Conservation (phyloP, 2,329 filamentous ascomycete species). For the Botrytis byssoidea region DNA sequence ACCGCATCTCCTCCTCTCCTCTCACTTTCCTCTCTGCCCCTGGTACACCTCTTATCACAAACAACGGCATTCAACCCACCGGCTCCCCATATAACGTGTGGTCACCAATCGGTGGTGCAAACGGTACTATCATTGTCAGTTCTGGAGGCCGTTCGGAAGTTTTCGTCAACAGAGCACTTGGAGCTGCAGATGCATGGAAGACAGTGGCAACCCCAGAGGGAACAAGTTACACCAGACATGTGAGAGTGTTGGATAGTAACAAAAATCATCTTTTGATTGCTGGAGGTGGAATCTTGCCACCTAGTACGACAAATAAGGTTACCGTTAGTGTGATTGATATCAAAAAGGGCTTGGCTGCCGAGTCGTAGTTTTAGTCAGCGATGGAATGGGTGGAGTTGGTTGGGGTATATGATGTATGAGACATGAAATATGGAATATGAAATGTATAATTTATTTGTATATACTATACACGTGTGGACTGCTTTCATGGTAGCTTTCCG, state of each 20-base stretch:
- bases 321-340: slow-evolving; percentile 38
- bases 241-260: slow-evolving; percentile 35
- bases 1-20: slow-evolving; percentile 37
- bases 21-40: slow-evolving; percentile 33
- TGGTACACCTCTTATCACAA: slow-evolving; percentile 31
- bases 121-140: slow-evolving; percentile 38
- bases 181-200: slow-evolving; percentile 35
- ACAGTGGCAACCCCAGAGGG: slow-evolving; percentile 33
- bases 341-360: slow-evolving; percentile 24
- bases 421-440: background rate
- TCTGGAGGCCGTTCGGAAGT: slow-evolving; percentile 30
- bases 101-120: slow-evolving; percentile 34
- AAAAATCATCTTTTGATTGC: slow-evolving; percentile 36
- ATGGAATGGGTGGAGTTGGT: background rate
- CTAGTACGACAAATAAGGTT: slow-evolving; percentile 35
- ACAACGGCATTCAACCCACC: slow-evolving; percentile 32
- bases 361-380: background rate
- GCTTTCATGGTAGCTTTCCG: background rate
- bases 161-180: slow-evolving; percentile 36
- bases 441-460: background rate
- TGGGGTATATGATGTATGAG: background rate
- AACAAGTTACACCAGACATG: slow-evolving; percentile 34
- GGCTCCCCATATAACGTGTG: slow-evolving; percentile 37
- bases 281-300: slow-evolving; percentile 36
- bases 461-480: background rate